Evolutionary conservation across 2,329 filamentous ascomycete species (phyloP).

Genomic region (Stagonosporopsis chrysanthemi): DNA sequence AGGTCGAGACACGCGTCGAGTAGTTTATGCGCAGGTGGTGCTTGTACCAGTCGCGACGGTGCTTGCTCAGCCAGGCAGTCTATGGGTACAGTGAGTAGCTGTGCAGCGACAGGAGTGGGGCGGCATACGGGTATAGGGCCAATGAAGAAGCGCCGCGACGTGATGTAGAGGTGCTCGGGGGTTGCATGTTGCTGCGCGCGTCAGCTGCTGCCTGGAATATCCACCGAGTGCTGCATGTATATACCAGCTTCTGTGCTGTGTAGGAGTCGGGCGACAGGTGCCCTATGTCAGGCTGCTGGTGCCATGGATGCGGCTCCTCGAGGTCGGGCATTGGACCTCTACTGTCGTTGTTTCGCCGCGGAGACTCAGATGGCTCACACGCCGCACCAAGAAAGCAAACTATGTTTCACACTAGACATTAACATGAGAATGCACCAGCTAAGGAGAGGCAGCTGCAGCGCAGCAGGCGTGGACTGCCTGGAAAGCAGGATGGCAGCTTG

Average conservation of each 20-base stretch:
- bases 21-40: constrained; percentile 56
- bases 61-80: constrained; percentile 69
- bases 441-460: constrained; percentile 28
- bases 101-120: constrained; percentile 6
- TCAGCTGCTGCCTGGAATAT: constrained; percentile 14
- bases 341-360: constrained; percentile 22
- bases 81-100: constrained; percentile 27
- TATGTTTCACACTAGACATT: constrained; percentile 28
- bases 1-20: constrained; percentile 57
- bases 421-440: constrained; percentile 15
- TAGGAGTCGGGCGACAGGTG: constrained; percentile 59
- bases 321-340: constrained; percentile 41
- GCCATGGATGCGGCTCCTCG: constrained; percentile 42
- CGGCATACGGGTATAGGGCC: constrained; percentile 64
- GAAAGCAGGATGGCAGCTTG: constrained; percentile 23
- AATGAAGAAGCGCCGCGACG: constrained; percentile 68
- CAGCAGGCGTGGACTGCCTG: constrained; percentile 17
- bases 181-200: constrained; percentile 64
- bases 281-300: constrained; percentile 41
- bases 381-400: constrained; percentile 22
- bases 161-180: constrained; percentile 67
- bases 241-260: constrained; percentile 62
- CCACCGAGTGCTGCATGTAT: constrained; percentile 16
- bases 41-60: constrained; percentile 70
- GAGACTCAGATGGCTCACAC: constrained; percentile 22